Evolutionary conservation across 192 early-diverging fungal genomes (phyloP), one percentile per base, ranked within the genome.

Genomic region (Lobosporangium transversale): DNA sequence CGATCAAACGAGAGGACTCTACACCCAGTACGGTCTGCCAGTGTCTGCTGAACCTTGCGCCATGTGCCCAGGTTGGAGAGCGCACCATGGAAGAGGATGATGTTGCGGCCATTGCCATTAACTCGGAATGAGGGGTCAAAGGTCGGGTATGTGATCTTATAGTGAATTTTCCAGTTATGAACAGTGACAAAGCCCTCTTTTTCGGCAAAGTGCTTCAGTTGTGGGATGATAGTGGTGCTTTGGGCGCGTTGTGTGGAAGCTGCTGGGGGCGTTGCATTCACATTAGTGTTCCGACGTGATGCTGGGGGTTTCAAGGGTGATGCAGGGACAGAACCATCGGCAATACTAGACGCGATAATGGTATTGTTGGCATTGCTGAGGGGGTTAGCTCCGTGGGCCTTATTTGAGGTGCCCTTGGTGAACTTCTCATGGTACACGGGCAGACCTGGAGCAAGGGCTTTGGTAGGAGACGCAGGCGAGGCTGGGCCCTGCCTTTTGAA

Each of bases 31-130:
- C 62, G 53, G 26, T 74, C 70, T 1, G 70, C 70, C 21, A 74
- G 36, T 1, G 62, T 52, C 43, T 74, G 70, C 40, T 65, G 70
- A 10, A 65, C 50, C 52, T 74, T 66, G 43, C 55, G 55, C 62
- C 61, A 74, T 23, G 70, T 65, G 23, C 42, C 50, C 8, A 74
- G 62, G 35, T 65, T 65, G 9, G 70, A 74, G 26, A 74, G 49
- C 0, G 57, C 61, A 9, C 62, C 70, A 18, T 74, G 70, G 53
- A 74, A 59, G 17, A 74, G 62, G 9, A 74, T 18, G 35, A 74
- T 74, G 62, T 70, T 70, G 31, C 67, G 67, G 5, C 67, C 58
- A 43, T 70, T 70, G 31, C 67, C 67, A 17, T 70, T 70, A 42
- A 55, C 59, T 42, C 51, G 27, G 58, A 61, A 61, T 32, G 57